A percentile compares a stretch with the other conserved stretches of the same genome.
These are phyloP conservation scores for Jackrogersella minutella DNA, from an alignment of 495 filamentous ascomycete genomes.

Conservation along the genomic window DNA sequence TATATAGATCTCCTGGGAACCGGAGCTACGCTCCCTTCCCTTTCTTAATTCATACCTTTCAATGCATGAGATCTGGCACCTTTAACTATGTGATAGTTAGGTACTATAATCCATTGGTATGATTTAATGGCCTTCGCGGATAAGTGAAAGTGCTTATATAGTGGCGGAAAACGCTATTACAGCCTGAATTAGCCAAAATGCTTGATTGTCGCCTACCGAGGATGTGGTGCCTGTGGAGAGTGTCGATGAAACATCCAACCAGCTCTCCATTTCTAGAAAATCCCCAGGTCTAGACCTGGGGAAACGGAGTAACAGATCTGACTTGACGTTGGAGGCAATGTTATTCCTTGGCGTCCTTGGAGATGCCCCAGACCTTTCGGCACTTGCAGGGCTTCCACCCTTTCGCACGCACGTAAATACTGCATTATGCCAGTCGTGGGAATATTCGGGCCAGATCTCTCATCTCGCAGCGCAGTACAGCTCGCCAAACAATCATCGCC, in stretches of 20 bases:
- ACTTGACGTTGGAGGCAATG: constrained; percentile 11
- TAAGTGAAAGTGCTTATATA: neutral
- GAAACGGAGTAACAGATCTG: constrained; percentile 22
- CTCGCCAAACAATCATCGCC: neutral
- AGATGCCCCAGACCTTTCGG: constrained; percentile 22
- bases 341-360: constrained; percentile 25
- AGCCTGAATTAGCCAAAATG: constrained; percentile 28
- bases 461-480: neutral
- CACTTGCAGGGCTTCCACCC: constrained; percentile 31
- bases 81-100: too few relatives aligned
- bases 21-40: too few relatives aligned
- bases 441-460: neutral
- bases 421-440: neutral
- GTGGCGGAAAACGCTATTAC: constrained; percentile 13
- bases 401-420: constrained; percentile 23
- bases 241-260: neutral
- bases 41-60: too few relatives aligned
- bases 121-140: constrained; percentile 7
- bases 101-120: too few relatives aligned
- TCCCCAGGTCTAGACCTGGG: constrained; percentile 29
- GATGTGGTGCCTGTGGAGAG: constrained; percentile 25
- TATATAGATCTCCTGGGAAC: too few relatives aligned
- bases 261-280: too few relatives aligned
- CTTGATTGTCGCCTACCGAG: neutral
- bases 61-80: too few relatives aligned